phyloP scores from a whole-genome alignment of 345 rosid species.

The Citrus sp. region DNA sequence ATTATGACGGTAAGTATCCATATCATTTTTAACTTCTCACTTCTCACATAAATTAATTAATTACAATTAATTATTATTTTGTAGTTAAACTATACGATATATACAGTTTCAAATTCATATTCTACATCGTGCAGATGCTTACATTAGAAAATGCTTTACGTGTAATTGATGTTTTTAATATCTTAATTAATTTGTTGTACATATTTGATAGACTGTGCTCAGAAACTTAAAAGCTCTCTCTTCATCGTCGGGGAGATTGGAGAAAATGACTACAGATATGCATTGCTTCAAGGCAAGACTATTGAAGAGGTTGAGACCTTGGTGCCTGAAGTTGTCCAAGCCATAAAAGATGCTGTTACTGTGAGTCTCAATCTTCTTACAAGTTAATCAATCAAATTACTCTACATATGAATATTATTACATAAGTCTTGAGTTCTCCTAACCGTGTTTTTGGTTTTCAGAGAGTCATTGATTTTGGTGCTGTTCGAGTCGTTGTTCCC shows the following conservation, averaged over 20 bases:
- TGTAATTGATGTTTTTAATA: too few species aligned
- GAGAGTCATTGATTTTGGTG: constrained; percentile 10
- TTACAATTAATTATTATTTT: too few species aligned
- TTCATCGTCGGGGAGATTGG: constrained; percentile 39
- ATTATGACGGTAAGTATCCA: not conserved
- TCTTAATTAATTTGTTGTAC: not conserved
- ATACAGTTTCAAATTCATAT: too few species aligned
- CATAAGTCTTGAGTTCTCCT: not conserved
- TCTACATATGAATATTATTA: too few species aligned
- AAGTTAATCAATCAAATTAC: too few species aligned
- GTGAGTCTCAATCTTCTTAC: not conserved
- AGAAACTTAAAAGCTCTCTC: constrained; percentile 24
- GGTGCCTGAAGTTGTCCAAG: constrained; percentile 34
- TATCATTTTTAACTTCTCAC: too few species aligned
- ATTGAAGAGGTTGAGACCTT: constrained; percentile 19
- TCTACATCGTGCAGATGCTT: too few species aligned
- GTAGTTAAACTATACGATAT: too few species aligned
- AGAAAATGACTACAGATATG: constrained; percentile 35
- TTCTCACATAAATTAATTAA: too few species aligned
- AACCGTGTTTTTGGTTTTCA: not conserved
- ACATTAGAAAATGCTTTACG: too few species aligned
- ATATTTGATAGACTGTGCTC: not conserved
- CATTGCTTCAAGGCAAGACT: constrained; percentile 19
- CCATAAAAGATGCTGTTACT: constrained; percentile 22
- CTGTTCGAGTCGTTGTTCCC: constrained; percentile 2